Base-by-base conservation (phyloP, 1,284 basidiomycete species). In the Ustilago cynodontis region DNA sequence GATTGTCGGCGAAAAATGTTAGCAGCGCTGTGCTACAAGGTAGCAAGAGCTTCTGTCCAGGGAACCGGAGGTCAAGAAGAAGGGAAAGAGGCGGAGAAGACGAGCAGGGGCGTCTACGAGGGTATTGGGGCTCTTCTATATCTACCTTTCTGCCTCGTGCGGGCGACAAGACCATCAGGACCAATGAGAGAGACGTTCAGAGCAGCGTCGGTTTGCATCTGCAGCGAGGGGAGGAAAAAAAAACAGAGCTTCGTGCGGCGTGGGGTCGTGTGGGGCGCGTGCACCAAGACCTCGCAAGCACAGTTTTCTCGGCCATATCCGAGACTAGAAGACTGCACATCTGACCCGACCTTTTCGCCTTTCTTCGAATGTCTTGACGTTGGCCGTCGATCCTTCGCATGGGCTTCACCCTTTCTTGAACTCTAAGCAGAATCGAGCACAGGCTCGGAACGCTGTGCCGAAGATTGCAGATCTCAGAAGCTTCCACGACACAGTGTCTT, bases 261-360 rank as follows among this genome's bases (percentile, higher is more conserved):
- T 52, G 52, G 52, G 52, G 52, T 54, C 3, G 35, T 60, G 59
- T 33, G 59, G 59, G 51, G 59, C 47, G 29, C 28, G 26, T 39
- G 59, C 28, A 29, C 26, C 22, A 28, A 49, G 43, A 49, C 28
- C 20, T 51, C 60, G n/a, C 39, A 45, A 41, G 33, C 43, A 24
- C 49, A 45, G 45, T 47, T 45, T 16, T 47, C 57, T 49, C 57
- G 57, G 57, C 57, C 29, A 59, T 59, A 20, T 59, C 57, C 57
- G 47, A 59, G 47, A 59, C 26, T 26, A 29, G 54, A 14, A 41
- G 26, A 41, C 14, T 22, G 20, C 37, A 28, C 49, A 52, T 50
- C 33, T 28, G 22, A 28, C 10, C 14, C n/a, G 22, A 4, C 43
- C 18, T 22, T 45, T 22, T 13, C 14, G 14, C 7, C 9, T 14